These are phyloP conservation scores for Lactifluus volemus DNA, from an alignment of 768 basidiomycete genomes.

Conservation along the genomic window DNA sequence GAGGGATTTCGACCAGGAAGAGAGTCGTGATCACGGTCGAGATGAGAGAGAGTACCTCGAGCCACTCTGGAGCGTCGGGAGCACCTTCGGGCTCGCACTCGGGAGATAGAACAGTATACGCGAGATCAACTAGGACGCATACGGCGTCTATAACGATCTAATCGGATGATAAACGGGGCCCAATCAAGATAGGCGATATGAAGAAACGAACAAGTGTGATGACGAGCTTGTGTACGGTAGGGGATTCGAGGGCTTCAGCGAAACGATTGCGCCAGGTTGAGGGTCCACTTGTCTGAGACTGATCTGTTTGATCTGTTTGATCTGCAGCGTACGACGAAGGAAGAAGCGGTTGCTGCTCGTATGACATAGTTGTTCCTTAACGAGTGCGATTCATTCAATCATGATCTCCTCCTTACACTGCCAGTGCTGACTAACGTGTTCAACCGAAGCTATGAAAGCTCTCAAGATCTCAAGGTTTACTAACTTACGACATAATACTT, in stretches of 20 bases:
- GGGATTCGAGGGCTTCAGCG: constrained; percentile 11
- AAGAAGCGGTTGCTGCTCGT: constrained; percentile 26
- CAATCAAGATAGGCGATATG: not conserved
- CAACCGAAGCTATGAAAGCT: no score
- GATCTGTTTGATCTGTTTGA: not conserved
- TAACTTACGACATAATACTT: no score
- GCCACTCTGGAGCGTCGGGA: constrained; percentile 47
- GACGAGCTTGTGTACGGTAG: constrained; percentile 16
- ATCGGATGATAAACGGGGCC: not conserved
- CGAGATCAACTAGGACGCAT: constrained; percentile 67
- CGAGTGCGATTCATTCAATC: not conserved
- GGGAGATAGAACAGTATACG: constrained; percentile 53
- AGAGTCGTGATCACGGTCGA: constrained; percentile 62
- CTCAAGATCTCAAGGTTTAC: no score
- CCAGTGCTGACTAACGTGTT: no score
- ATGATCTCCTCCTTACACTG: no score
- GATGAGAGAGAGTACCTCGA: constrained; percentile 49
- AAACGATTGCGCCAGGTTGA: constrained; percentile 6
- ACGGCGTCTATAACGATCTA: constrained; percentile 56
- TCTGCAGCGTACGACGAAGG: constrained; percentile 3
- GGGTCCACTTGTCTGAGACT: not conserved
- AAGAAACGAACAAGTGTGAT: constrained; percentile 13
- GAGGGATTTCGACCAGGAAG: constrained; percentile 72
- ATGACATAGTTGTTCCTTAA: constrained; percentile 1
- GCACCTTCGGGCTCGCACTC: constrained; percentile 36